Evolutionary conservation across 2,329 filamentous ascomycete genomes (phyloP).

Genomic region (Aspergillus terreus): DNA sequence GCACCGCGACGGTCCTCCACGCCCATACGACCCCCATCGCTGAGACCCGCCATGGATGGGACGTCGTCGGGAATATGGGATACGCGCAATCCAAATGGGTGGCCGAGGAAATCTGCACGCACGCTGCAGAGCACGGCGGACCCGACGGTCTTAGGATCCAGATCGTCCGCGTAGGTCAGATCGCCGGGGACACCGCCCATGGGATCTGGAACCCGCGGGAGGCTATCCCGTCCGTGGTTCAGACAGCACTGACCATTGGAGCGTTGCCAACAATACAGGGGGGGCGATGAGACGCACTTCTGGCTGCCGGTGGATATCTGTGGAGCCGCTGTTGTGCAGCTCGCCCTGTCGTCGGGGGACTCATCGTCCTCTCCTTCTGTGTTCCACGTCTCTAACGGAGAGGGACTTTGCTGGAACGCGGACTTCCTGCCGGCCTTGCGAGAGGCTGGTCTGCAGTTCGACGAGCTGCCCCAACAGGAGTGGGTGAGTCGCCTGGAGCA

Average conservation of each 20-base stretch:
- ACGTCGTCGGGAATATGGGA: constrained; percentile 16
- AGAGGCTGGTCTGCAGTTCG: constrained; percentile 27
- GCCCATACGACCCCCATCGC: background rate
- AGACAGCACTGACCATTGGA: constrained; percentile 3
- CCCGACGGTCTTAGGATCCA: constrained; percentile 8
- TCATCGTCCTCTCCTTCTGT: background rate
- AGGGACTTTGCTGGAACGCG: constrained; percentile 32
- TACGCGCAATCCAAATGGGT: constrained; percentile 34
- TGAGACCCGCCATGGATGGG: constrained; percentile 11
- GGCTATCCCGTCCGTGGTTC: constrained; percentile 8
- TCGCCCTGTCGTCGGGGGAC: background rate
- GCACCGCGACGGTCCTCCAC: too few species aligned
- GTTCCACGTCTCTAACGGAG: constrained; percentile 12
- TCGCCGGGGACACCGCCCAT: constrained; percentile 26
- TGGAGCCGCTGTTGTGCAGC: constrained; percentile 8
- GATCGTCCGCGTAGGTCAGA: constrained; percentile 32
- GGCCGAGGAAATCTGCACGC: constrained; percentile 27
- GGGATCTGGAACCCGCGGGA: constrained; percentile 15
- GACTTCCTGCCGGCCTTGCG: constrained; percentile 32
- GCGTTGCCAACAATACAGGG: constrained; percentile 2
- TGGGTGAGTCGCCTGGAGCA: constrained; percentile 36
- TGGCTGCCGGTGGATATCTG: constrained; percentile 12
- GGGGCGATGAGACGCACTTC: constrained; percentile 10
- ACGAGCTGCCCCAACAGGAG: constrained; percentile 26
- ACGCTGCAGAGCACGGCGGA: constrained; percentile 10